phyloP scores from a whole-genome alignment of 148 eudicot genomes.

The Agrostemma githago region DNA sequence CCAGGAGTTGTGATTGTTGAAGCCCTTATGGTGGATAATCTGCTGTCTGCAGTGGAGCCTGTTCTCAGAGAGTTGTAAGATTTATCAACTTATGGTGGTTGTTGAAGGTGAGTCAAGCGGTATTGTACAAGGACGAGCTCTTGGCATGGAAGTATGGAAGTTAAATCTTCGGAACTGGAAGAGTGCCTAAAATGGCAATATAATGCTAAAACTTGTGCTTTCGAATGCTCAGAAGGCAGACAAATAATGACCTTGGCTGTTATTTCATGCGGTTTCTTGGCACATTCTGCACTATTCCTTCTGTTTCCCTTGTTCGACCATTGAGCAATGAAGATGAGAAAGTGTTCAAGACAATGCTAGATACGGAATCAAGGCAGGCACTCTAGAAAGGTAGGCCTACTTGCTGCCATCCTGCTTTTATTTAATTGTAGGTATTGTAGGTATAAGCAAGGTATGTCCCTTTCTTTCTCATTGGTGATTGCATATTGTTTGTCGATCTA shows the following conservation, averaged over 20 bases:
- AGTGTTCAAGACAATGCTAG: conserved; percentile 72
- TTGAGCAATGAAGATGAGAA: conserved; percentile 74
- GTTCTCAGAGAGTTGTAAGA: too few relatives aligned
- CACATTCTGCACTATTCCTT: conserved; percentile 81
- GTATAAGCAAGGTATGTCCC: not conserved
- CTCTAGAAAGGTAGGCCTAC: conserved; percentile 59
- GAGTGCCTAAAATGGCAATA: conserved; percentile 88
- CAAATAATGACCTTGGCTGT: conserved; percentile 79
- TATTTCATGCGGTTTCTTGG: conserved; percentile 80
- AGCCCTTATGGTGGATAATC: too few relatives aligned
- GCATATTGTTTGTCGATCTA: not conserved
- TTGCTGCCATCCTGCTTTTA: not conserved
- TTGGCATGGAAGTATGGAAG: conserved; percentile 89
- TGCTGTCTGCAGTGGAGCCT: too few relatives aligned
- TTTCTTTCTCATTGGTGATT: not conserved
- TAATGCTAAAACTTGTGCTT: conserved; percentile 76
- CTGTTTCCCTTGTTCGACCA: conserved; percentile 71
- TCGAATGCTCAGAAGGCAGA: conserved; percentile 78
- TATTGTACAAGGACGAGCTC: conserved; percentile 93
- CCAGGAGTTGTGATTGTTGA: too few relatives aligned
- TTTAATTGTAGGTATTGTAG: not conserved
- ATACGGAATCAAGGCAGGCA: conserved; percentile 64
- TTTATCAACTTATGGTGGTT: too few relatives aligned
- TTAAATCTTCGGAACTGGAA: conserved; percentile 88
- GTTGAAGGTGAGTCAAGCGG: too few relatives aligned